phyloP scores from a whole-genome alignment of 805 yeast species.

The Sugiyamaella smithiae region DNA sequence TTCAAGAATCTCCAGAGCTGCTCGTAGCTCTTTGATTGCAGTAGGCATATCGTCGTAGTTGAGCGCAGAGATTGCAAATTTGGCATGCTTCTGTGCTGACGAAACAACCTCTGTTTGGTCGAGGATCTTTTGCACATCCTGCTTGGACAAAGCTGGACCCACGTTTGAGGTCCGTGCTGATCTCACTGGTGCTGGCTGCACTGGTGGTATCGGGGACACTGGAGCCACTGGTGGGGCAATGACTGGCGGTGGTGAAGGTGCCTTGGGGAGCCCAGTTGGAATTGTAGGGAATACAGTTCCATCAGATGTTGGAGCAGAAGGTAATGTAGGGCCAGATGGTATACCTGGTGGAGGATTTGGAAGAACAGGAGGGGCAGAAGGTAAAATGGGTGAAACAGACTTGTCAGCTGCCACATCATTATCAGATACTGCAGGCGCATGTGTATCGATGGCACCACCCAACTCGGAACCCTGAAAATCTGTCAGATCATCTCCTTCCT shows the following conservation, averaged over 20 bases:
- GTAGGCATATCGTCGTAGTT: conserved; percentile 68
- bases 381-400: conserved; percentile 17
- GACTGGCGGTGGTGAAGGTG: conserved; percentile 17
- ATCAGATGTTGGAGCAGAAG: conserved; percentile 10
- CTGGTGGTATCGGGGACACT: conserved; percentile 5
- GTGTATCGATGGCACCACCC: not conserved
- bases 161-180: conserved; percentile 15
- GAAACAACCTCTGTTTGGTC: conserved; percentile 37
- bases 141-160: conserved; percentile 19
- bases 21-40: conserved; percentile 53
- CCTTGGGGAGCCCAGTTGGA: conserved; percentile 17
- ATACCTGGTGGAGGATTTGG: conserved; percentile 10
- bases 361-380: conserved; percentile 14
- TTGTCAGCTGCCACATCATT: conserved; percentile 3
- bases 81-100: conserved; percentile 60
- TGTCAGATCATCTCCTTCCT: not conserved
- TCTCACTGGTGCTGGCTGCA: conserved; percentile 3
- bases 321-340: conserved; percentile 11
- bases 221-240: conserved; percentile 15
- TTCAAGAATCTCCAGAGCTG: conserved; percentile 43
- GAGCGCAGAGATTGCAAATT: conserved; percentile 69
- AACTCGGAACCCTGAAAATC: not conserved
- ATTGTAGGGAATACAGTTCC: conserved; percentile 6
- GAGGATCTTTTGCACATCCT: conserved; percentile 30
- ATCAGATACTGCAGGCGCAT: not conserved